Conservation (phyloP, 176 grass and related monocot species). For the Carex littledalei region DNA sequence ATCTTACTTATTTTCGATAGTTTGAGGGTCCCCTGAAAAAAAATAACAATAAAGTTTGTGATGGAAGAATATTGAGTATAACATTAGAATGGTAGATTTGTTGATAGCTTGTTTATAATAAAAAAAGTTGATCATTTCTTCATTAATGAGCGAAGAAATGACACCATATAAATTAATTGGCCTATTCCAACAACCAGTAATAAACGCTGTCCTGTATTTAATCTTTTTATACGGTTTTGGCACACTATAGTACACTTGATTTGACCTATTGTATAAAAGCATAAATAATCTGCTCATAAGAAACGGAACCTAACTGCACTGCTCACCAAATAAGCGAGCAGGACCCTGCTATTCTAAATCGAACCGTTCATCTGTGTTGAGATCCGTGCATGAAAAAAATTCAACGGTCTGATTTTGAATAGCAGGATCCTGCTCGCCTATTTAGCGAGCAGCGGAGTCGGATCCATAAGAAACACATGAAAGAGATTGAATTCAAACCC, state of each 20-base stretch:
- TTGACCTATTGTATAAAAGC: neutral
- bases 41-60: too few species aligned
- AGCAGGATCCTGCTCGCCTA: too few species aligned
- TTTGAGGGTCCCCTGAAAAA: neutral
- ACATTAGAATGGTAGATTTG: neutral
- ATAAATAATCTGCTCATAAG: neutral
- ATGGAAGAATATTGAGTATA: neutral
- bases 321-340: too few species aligned
- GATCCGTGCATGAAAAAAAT: too few species aligned
- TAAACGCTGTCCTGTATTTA: neutral
- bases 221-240: neutral
- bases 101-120: neutral
- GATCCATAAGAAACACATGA: too few species aligned
- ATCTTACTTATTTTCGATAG: neutral
- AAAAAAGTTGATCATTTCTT: neutral
- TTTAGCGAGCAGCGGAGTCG: too few species aligned
- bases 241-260: neutral
- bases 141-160: neutral
- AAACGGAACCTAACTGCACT: too few species aligned
- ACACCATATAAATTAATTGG: neutral
- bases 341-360: too few species aligned
- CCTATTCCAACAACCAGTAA: neutral
- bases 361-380: too few species aligned
- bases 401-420: too few species aligned
- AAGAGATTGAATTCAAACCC: neutral